Base-by-base conservation (phyloP, 257 asterid genomes). In the Coffea canephora region DNA sequence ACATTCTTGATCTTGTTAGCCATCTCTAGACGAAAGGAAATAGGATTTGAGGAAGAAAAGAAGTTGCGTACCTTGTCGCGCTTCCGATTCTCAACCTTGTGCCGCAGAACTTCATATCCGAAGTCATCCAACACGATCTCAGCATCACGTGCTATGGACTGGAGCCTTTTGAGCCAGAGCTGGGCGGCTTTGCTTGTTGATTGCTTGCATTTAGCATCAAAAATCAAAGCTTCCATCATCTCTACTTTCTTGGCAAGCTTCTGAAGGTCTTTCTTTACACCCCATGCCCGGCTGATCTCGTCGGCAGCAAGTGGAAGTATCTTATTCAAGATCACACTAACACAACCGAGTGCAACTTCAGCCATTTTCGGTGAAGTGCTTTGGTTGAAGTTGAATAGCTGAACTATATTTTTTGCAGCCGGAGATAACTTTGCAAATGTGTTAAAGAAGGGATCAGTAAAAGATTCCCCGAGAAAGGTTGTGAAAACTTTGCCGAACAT, bases 151-250 rank as follows among this genome's bases (percentile, higher is more conserved):
- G 82, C 85, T 36, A 71, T 48, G 52, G 0, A 67, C 55, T 64
- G 77, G 46, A 82, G 79, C 55, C 3, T 76, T 50, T 77, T 19
- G 11, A 82, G 71, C 88, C 88, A 85, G 34, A 43, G 2, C 69
- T 83, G 23, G 14, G 55, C 65, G 5, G 69, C 21, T 15, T 69
- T 39, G 49, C 65, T 27, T 0, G 21, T 10, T 6, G 72, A 23
- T 43, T 83, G 65, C 45, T 39, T 69, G 39, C 0, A 57, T 71
- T 80, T 48, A 52, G 65, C 80, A 77, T 84, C 84, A 18, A 25
- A 34, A 0, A 48, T 21, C 39, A 46, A 67, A 54, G 62, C 36
- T 16, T 73, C 71, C 5, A 81, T 55, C 50, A 59, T 74, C 23
- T 64, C 0, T 39, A 78, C 18, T 19, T 54, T 3, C 11, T 49